Evolutionary conservation across 495 filamentous ascomycete genomes (phyloP), one percentile per base, ranked within the genome.

Genomic region (Podospora appendiculata): DNA sequence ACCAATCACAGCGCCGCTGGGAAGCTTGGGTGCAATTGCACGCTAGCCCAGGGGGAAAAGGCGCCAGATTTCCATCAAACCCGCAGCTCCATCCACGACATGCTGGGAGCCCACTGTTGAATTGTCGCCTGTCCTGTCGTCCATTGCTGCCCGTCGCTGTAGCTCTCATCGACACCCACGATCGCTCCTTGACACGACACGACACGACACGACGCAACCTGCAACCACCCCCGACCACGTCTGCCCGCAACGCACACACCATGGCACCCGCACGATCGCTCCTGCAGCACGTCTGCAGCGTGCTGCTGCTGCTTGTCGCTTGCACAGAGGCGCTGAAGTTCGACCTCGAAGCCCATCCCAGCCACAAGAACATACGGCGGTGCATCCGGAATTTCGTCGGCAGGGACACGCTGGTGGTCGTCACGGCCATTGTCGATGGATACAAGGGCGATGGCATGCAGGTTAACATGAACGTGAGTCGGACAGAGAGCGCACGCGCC

Each of bases 381-480:
- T 98, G 93, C 74, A 89, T 98, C 69, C 84, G 94, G 61, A 98
- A 98, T 73, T 97, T 96, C 66, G 92, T 96, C 51, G 76, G 83
- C 47, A 88, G 84, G 69, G 90, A 96, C 67, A 94, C 92, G 50
- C 76, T 98, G 53, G 93, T 98, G n/a, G 91, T 97, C 6, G 93
- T 98, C n/a, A 97, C 93, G 36, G 87, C 92, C 48, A 95, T 84
- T 48, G 81, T 95, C 12, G 78, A 83, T 65, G 93, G 93, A 12
- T 69, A 77, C 34, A 89, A 85, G 71, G 93, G 94, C 41, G 93
- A 97, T 76, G 93, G 93, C 10, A 90, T 95, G 81, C 70, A 79
- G 58, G 82, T 98, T 45, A 95, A 96, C 65, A 95, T 97, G 81
- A 88, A 95, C 70, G 93, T 97, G 80, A 56, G 90, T 81, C 38